phyloP scores from a whole-genome alignment of 2,329 filamentous ascomycete species.

The Dothideomycetes sp. region DNA sequence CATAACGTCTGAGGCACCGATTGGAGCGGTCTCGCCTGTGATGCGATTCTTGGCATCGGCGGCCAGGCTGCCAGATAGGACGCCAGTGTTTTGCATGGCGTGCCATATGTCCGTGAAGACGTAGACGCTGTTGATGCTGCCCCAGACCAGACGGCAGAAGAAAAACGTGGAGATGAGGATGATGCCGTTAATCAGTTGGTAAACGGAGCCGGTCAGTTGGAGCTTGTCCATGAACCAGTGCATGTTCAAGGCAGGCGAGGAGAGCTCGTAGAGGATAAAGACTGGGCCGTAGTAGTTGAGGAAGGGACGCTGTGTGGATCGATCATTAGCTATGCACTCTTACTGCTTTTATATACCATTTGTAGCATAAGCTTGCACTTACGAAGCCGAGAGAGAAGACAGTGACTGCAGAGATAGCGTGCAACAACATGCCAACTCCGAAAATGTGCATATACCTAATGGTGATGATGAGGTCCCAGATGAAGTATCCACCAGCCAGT shows the following conservation, averaged over 20 bases:
- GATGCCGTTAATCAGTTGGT: constrained; percentile 70
- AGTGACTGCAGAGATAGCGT: constrained; percentile 61
- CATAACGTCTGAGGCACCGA: constrained; percentile 31
- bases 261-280: constrained; percentile 83
- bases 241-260: constrained; percentile 73
- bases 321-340: constrained; percentile 12
- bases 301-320: constrained; percentile 56
- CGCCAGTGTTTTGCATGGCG: constrained; percentile 20
- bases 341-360: neutral
- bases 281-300: constrained; percentile 71
- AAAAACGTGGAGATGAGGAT: constrained; percentile 64
- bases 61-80: constrained; percentile 1
- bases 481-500: constrained; percentile 69
- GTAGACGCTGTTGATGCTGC: constrained; percentile 53
- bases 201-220: constrained; percentile 60
- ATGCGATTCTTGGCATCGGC: constrained; percentile 1
- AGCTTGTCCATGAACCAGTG: constrained; percentile 92
- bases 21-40: neutral
- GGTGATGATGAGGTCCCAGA: constrained; percentile 71
- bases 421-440: constrained; percentile 64
- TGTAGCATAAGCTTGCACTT: constrained; percentile 28
- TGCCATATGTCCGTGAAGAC: constrained; percentile 61
- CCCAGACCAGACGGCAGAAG: constrained; percentile 65
- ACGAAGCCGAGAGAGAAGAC: constrained; percentile 75
- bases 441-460: constrained; percentile 59